phyloP scores from a whole-genome alignment of 176 grass and related monocot genomes.

The Pharus latifolius region DNA sequence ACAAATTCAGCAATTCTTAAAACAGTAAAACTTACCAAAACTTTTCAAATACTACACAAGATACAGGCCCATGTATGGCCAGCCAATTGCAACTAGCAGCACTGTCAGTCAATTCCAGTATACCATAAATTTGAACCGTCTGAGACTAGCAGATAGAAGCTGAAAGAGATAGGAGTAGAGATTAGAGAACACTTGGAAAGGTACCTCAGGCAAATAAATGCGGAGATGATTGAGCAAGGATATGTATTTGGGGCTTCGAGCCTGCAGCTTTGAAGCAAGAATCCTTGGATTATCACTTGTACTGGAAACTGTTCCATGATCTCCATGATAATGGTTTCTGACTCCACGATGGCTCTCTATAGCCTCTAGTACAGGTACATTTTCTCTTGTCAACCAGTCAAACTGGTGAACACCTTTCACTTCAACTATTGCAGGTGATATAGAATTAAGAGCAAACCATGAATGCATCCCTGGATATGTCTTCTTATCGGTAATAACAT shows the following conservation, averaged over 20 bases:
- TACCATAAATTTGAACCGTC: neutral
- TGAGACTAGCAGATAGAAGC: neutral
- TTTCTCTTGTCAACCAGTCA: slow-evolving; percentile 93
- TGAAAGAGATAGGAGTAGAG: no score
- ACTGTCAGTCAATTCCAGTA: neutral
- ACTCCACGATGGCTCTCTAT: slow-evolving; percentile 73
- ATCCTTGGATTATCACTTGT: slow-evolving; percentile 61
- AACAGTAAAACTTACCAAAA: neutral
- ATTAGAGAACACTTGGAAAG: slow-evolving; percentile 10
- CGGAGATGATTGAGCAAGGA: slow-evolving; percentile 93
- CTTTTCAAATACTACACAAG: slow-evolving; percentile 3
- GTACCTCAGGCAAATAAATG: slow-evolving; percentile 93
- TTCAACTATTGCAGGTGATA: slow-evolving; percentile 77
- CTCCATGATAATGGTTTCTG: slow-evolving; percentile 84
- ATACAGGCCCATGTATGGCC: neutral
- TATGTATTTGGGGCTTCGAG: slow-evolving; percentile 87
- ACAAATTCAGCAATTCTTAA: neutral
- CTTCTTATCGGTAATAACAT: slow-evolving; percentile 96
- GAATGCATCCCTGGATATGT: slow-evolving; percentile 97
- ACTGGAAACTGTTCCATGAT: slow-evolving; percentile 61
- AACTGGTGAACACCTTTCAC: slow-evolving; percentile 96
- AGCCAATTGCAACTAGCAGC: no score
- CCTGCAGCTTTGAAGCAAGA: slow-evolving; percentile 91
- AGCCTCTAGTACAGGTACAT: slow-evolving; percentile 88
- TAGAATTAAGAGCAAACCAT: slow-evolving; percentile 92